These are phyloP conservation scores for Musa balbisiana DNA, from an alignment of 202 grass and related monocot species.

Conservation along the genomic window DNA sequence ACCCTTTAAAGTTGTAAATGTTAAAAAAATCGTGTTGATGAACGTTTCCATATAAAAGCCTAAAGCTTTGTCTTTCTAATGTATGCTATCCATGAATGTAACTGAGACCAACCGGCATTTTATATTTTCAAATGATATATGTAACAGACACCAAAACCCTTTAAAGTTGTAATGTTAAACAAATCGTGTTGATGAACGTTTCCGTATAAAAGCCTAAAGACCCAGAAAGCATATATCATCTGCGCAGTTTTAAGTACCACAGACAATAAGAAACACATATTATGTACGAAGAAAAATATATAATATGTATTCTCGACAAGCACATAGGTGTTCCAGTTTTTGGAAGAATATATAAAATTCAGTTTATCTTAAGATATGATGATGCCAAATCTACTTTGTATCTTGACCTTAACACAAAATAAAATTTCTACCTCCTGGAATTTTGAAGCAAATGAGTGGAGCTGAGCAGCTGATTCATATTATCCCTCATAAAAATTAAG, in stretches of 20 bases:
- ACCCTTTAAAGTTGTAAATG: neutral
- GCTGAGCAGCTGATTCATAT: conserved; percentile 70
- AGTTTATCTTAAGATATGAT: neutral
- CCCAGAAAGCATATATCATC: neutral
- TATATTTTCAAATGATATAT: neutral
- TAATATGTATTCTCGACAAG: neutral
- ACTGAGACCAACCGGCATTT: neutral
- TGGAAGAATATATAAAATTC: neutral
- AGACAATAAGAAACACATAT: neutral
- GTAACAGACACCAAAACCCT: neutral
- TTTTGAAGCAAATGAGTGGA: conserved; percentile 45
- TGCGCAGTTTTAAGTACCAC: too few relatives aligned
- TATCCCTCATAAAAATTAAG: conserved; percentile 90
- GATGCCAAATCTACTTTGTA: neutral
- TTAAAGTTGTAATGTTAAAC: neutral
- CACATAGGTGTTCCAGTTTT: neutral
- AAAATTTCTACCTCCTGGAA: conserved; percentile 53
- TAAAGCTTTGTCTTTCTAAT: too few relatives aligned
- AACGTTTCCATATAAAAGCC: neutral
- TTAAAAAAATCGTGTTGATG: neutral
- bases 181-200: neutral
- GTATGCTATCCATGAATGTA: too few relatives aligned
- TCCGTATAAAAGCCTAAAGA: neutral
- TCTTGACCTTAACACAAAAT: neutral
- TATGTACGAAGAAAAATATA: neutral